phyloP scores from a whole-genome alignment of 1,284 basidiomycete genomes.

The Cerioporus squamosus region DNA sequence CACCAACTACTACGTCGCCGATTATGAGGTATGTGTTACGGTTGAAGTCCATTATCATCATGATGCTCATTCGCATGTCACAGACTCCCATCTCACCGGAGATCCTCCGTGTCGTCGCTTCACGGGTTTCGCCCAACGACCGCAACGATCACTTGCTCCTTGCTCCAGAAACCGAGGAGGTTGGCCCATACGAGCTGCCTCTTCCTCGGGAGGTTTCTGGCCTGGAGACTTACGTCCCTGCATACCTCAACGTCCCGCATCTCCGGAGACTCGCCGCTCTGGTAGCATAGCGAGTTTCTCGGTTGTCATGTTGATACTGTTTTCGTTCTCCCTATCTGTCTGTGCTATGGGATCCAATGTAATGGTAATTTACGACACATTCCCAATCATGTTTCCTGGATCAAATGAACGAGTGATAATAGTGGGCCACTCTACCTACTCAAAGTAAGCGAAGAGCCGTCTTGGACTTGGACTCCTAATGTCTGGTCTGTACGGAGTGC shows the following conservation, averaged over 20 bases:
- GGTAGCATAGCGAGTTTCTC: slow-evolving; percentile 57
- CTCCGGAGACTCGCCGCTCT: slow-evolving; percentile 81
- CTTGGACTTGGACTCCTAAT: slow-evolving; percentile 27
- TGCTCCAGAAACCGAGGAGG: slow-evolving; percentile 94
- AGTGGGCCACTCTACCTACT: slow-evolving; percentile 10
- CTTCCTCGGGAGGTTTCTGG: slow-evolving; percentile 87
- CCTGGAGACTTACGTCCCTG: slow-evolving; percentile 87
- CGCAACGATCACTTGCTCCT: slow-evolving; percentile 94
- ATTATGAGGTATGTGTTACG: slow-evolving; percentile 81
- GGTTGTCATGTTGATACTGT: slow-evolving; percentile 23
- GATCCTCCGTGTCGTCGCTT: slow-evolving; percentile 94
- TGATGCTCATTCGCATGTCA: background rate
- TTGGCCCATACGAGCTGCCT: slow-evolving; percentile 89
- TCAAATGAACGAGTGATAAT: background rate
- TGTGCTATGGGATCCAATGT: slow-evolving; percentile 27
- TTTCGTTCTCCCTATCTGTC: slow-evolving; percentile 34
- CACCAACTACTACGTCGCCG: slow-evolving; percentile 97
- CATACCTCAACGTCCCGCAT: slow-evolving; percentile 85
- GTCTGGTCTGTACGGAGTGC: slow-evolving; percentile 24
- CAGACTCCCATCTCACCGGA: slow-evolving; percentile 96
- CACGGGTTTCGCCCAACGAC: slow-evolving; percentile 92
- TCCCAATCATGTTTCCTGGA: slow-evolving; percentile 13
- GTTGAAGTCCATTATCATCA: background rate
- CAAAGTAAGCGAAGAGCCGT: slow-evolving; percentile 24
- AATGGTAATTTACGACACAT: slow-evolving; percentile 26